Base-by-base conservation (phyloP, 2,329 filamentous ascomycete genomes). In the Fusarium neocosmosporiellum region DNA sequence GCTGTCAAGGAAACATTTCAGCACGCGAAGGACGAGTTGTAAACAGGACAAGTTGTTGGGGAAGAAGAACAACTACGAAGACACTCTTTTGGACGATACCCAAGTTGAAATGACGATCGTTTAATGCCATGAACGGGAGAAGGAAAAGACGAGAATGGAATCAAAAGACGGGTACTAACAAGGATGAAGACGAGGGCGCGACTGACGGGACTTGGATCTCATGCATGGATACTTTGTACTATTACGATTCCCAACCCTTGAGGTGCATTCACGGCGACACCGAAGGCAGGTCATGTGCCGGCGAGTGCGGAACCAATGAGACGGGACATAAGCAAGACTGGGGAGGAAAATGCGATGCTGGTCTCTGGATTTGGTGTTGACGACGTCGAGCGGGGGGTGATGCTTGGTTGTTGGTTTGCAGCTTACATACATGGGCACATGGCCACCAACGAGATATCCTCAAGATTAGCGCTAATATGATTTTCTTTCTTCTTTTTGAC, bases 21-120 rank as follows among this genome's bases (percentile, higher is more conserved):
- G 57, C 77, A 80, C 41, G 75, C 75, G 20, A 81, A 78, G 66
- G 85, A 87, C 63, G 85, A 86, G 75, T 65, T 86, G 70, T 86
- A 76, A 53, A 34, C 34, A 39, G 36, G 24, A 50, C 18, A 31
- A 50, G 24, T 50, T 50, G 24, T 46, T 46, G 22, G 16, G 9
- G 27, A 29, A 24, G 22, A 46, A 46, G 22, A 54, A n/a, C 22
- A 60, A 72, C 58, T n/a, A 54, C 64, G 69, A 70, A 70, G 46
- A 71, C 71, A 73, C 72, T 76, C 75, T 69, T 78, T 79, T 69
- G 69, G 69, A 78, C 70, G 72, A 78, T 78, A 76, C 77, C 75
- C 73, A 75, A 66, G 71, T 70, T 77, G 75, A 76, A 63, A 74
- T 73, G 66, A 77, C 75, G 64, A 76, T 74, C 72, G 64, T 76